Evolutionary conservation across 768 basidiomycete species (phyloP), one percentile per base, ranked within the genome.

Genomic region (Mrakia blollopis): DNA sequence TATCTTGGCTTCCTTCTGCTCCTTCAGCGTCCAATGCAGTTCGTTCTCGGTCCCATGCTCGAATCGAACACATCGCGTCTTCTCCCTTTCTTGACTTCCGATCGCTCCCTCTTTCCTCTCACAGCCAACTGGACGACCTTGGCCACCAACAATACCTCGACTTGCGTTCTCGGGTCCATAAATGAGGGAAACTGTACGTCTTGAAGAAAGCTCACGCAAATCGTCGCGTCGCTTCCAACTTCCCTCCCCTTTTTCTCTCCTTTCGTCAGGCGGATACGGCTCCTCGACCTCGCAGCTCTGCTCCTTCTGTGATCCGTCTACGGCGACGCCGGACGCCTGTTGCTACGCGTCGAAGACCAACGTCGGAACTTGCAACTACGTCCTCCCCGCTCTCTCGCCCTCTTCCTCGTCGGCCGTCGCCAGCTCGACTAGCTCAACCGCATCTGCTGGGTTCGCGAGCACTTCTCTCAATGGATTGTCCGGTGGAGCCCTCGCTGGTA

Each of bases 331-430:
- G 9, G 73, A 62, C 25, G 13, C 18, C 11, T 74, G 73, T 62
- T 74, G 73, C 54, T 74, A 74, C 39, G 37, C 18, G 13, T 63
- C 73, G 16, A 44, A 39, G n/a, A 65, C 73, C 14, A 61, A 60
- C 44, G 28, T 74, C 41, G 37, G 28, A 8, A 63, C 73, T 9
- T 74, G 73, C 50, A 16, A 3, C 0, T 74, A 63, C 35, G 44
- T 35, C 9, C 61, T 74, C n/a, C 35, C 73, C 4, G 61, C 72
- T 75, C 80, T 18, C 73, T 81, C 39, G 79, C 70, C 28, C 75
- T 81, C 18, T 71, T 83, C 65, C 28, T 79, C 60, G 54, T 81
- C 37, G 74, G 81, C 28, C 54, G 79, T 23, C 72, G 78, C 69
- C 79, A 79, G 23, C 74, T 78, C 54, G 68, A 79, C 23, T 4